Conservation (phyloP, 495 filamentous ascomycete genomes). For the Hypomontagnella submonticulosa region DNA sequence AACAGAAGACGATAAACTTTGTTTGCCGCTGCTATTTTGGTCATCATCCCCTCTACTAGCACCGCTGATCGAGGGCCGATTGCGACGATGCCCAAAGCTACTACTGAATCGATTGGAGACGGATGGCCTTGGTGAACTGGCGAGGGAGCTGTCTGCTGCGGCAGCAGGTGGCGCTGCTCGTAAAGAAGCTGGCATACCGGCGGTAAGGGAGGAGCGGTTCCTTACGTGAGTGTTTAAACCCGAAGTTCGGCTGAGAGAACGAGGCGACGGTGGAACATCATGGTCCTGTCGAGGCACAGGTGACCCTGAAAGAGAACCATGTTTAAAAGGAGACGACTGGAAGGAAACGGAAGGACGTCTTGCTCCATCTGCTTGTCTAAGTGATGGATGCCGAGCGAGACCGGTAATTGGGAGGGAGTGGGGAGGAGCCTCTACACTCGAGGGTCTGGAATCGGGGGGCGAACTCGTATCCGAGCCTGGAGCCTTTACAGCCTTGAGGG, state of each 20-base stretch:
- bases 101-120: slow-evolving; percentile 86
- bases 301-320: slow-evolving; percentile 91
- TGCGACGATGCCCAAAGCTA: slow-evolving; percentile 73
- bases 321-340: slow-evolving; percentile 84
- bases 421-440: slow-evolving; percentile 57
- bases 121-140: slow-evolving; percentile 76
- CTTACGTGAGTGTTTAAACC: slow-evolving; percentile 69
- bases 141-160: slow-evolving; percentile 70
- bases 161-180: slow-evolving; percentile 62
- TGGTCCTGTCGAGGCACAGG: slow-evolving; percentile 63
- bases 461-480: slow-evolving; percentile 70
- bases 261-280: slow-evolving; percentile 67
- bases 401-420: slow-evolving; percentile 59
- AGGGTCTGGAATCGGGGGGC: slow-evolving; percentile 69
- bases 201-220: slow-evolving; percentile 72
- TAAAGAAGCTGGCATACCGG: slow-evolving; percentile 72
- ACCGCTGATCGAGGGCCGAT: slow-evolving; percentile 77
- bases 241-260: slow-evolving; percentile 62
- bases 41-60: slow-evolving; percentile 83
- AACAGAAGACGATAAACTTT: slow-evolving; percentile 81
- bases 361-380: slow-evolving; percentile 56
- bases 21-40: slow-evolving; percentile 85
- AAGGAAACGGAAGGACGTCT: slow-evolving; percentile 89
- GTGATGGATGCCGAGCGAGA: slow-evolving; percentile 48
- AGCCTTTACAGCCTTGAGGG: slow-evolving; percentile 74